These are phyloP conservation scores for Trichoderma gamsii DNA, from an alignment of 495 filamentous ascomycete species.

Conservation along the genomic window DNA sequence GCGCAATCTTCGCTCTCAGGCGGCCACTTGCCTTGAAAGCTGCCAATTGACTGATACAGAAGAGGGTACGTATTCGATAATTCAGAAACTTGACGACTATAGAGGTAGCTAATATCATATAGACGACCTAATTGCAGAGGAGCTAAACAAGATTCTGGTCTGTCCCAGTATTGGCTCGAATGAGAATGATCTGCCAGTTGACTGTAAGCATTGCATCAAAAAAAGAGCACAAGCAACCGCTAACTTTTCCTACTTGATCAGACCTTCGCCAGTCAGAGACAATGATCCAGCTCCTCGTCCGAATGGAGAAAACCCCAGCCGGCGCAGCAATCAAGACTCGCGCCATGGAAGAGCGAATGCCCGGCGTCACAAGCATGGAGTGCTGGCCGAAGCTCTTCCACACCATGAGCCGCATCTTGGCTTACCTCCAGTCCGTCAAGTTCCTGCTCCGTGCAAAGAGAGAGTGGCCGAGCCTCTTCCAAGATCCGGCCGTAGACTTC, in stretches of 20 bases:
- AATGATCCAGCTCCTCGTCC: neutral
- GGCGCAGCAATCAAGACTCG: neutral
- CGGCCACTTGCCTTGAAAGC: neutral
- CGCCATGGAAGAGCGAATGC: neutral
- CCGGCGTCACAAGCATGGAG: neutral
- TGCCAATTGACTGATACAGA: neutral
- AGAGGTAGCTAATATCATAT: neutral
- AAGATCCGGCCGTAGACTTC: neutral
- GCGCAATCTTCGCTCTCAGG: neutral
- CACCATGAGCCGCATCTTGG: neutral
- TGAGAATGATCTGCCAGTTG: neutral
- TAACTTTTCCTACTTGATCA: neutral
- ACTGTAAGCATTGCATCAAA: neutral
- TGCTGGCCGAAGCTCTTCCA: slow-evolving; percentile 11
- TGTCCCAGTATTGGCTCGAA: neutral
- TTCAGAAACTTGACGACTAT: neutral
- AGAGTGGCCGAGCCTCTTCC: neutral
- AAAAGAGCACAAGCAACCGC: neutral
- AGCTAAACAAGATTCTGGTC: neutral
- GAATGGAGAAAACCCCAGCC: neutral
- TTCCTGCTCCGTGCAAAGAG: neutral
- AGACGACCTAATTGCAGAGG: neutral
- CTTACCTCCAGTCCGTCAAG: neutral
- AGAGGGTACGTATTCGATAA: neutral
- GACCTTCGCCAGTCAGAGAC: neutral